These are phyloP conservation scores for Metschnikowia sp. DNA, from an alignment of 805 yeast genomes.

Conservation along the genomic window DNA sequence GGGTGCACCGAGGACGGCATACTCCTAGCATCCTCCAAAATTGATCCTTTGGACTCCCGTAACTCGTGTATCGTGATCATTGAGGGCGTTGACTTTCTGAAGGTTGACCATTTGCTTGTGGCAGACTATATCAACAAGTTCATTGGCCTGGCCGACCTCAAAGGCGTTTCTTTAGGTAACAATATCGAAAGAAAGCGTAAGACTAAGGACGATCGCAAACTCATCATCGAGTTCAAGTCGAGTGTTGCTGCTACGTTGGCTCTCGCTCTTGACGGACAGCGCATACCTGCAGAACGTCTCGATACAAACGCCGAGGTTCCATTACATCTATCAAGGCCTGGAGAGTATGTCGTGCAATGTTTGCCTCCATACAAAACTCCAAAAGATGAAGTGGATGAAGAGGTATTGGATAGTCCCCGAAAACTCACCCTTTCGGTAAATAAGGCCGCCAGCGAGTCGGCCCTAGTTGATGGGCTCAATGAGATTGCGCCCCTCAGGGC, in stretches of 20 bases:
- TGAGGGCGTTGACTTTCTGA: slow-evolving; percentile 30
- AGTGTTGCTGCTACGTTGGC: slow-evolving; percentile 54
- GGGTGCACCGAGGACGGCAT: slow-evolving; percentile 28
- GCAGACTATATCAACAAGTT: slow-evolving; percentile 45
- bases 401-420: slow-evolving; percentile 41
- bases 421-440: slow-evolving; percentile 47
- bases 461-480: slow-evolving; percentile 39
- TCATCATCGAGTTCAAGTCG: slow-evolving; percentile 51
- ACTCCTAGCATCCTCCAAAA: slow-evolving; percentile 31
- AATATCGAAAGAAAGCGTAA: slow-evolving; percentile 34
- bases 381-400: slow-evolving; percentile 23
- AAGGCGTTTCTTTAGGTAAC: slow-evolving; percentile 30
- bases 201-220: slow-evolving; percentile 32
- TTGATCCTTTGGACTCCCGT: slow-evolving; percentile 39
- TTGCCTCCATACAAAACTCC: slow-evolving; percentile 17
- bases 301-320: background rate
- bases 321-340: slow-evolving; percentile 27
- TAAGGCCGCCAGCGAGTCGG: slow-evolving; percentile 44
- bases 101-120: slow-evolving; percentile 34
- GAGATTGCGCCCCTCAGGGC: slow-evolving; percentile 40
- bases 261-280: slow-evolving; percentile 39
- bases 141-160: slow-evolving; percentile 42
- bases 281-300: slow-evolving; percentile 26
- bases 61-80: slow-evolving; percentile 31
- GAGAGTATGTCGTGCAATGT: slow-evolving; percentile 34